These are phyloP conservation scores for Cystobasidiopsis lactophilus DNA, from an alignment of 768 basidiomycete species.

Conservation along the genomic window DNA sequence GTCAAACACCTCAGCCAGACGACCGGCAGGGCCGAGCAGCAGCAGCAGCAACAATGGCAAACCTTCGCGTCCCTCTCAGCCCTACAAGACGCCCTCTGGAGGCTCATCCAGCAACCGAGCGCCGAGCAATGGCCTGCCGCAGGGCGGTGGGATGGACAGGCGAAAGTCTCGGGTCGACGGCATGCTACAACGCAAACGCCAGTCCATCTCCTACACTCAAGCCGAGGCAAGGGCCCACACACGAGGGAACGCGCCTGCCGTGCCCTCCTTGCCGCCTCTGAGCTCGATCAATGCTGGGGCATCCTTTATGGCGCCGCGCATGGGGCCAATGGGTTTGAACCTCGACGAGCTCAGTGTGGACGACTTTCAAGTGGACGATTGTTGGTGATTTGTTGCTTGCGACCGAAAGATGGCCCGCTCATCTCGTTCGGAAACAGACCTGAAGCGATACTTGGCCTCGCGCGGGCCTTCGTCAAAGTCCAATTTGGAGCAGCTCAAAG, in stretches of 20 bases:
- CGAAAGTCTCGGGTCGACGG: not conserved
- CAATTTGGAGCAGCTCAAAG: constrained; percentile 29
- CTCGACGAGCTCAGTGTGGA: constrained; percentile 6
- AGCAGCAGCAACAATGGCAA: too few relatives aligned
- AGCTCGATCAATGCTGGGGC: not conserved
- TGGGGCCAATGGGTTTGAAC: not conserved
- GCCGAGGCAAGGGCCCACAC: not conserved
- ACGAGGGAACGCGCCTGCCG: not conserved
- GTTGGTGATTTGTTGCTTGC: constrained; percentile 44
- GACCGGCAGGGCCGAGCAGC: too few relatives aligned
- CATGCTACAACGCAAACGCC: not conserved
- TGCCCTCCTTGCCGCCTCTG: not conserved
- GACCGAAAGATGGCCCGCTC: not conserved
- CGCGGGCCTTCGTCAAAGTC: constrained; percentile 26
- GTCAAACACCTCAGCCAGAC: too few relatives aligned
- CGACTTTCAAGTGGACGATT: constrained; percentile 38
- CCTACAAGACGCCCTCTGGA: too few relatives aligned
- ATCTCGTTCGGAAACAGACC: not conserved
- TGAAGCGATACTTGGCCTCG: constrained; percentile 17
- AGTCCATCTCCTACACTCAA: not conserved
- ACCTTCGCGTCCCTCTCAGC: too few relatives aligned
- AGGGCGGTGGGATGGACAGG: too few relatives aligned
- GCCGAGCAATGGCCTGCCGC: too few relatives aligned
- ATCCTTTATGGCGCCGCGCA: not conserved
- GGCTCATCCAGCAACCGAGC: too few relatives aligned